Percentiles rank a stretch among this genome's conserved stretches.
phyloP scores from a whole-genome alignment of 805 yeast species.

The Kazachstania martiniae region DNA sequence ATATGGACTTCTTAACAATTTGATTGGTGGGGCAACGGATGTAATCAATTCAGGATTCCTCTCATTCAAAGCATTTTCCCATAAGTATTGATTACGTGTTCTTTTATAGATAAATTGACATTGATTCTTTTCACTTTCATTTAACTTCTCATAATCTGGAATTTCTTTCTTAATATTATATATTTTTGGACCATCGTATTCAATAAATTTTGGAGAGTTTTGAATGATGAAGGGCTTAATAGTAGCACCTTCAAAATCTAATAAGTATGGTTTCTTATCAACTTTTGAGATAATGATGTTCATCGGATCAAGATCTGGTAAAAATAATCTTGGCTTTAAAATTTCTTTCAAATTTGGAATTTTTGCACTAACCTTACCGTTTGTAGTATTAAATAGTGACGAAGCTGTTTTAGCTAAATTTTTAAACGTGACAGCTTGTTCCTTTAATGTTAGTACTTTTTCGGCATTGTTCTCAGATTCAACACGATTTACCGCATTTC shows the following conservation, averaged over 20 bases:
- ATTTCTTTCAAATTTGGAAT: conserved; percentile 55
- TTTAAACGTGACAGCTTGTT: conserved; percentile 51
- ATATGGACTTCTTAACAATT: conserved; percentile 58
- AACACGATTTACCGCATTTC: conserved; percentile 38
- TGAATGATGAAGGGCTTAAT: conserved; percentile 76
- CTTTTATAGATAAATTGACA: conserved; percentile 78
- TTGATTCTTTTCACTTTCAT: conserved; percentile 66
- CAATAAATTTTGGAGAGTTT: conserved; percentile 71
- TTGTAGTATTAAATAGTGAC: conserved; percentile 39
- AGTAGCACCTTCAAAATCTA: conserved; percentile 76
- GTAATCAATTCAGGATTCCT: conserved; percentile 58
- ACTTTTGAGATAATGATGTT: conserved; percentile 51
- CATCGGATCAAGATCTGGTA: conserved; percentile 87
- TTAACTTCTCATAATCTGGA: conserved; percentile 54
- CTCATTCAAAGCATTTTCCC: conserved; percentile 70
- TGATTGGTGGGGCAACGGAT: conserved; percentile 75
- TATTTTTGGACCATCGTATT: conserved; percentile 81
- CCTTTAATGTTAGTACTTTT: conserved; percentile 34
- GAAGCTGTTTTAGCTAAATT: conserved; percentile 48
- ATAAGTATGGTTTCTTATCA: conserved; percentile 36
- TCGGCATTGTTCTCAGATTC: conserved; percentile 25
- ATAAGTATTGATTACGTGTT: conserved; percentile 82
- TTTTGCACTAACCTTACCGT: too few species aligned
- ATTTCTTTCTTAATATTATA: conserved; percentile 66
- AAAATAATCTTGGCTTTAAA: conserved; percentile 59